Evolutionary conservation across 2,329 filamentous ascomycete genomes (phyloP).

Genomic region (Trichothecium roseum): DNA sequence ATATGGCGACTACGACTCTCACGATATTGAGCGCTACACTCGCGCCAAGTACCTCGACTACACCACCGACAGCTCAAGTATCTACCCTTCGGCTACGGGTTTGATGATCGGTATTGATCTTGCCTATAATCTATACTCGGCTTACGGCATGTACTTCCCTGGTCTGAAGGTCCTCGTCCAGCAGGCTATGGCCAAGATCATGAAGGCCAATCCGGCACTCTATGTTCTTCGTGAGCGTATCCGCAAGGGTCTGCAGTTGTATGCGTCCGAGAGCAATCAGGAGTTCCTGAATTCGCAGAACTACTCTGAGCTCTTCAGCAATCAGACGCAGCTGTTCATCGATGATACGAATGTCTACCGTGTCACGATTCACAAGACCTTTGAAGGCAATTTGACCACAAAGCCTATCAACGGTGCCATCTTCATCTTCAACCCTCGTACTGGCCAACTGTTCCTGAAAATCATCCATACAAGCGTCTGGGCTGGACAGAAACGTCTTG

Average conservation of each 20-base stretch:
- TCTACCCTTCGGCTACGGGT: constrained; percentile 93
- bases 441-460: constrained; percentile 94
- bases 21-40: constrained; percentile 96
- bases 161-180: constrained; percentile 91
- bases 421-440: constrained; percentile 99
- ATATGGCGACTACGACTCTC: constrained; percentile 97
- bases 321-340: constrained; percentile 97
- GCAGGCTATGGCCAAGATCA: constrained; percentile 98
- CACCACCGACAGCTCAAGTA: constrained; percentile 96
- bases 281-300: constrained; percentile 99
- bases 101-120: constrained; percentile 97
- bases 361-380: constrained; percentile 99
- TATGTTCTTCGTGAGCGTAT: constrained; percentile 98
- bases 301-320: constrained; percentile 98
- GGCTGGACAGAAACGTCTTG: constrained; percentile 98
- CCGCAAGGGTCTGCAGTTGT: constrained; percentile 92
- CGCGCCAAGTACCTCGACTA: constrained; percentile 98
- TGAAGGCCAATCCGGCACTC: constrained; percentile 96
- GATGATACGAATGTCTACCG: constrained; percentile 99
- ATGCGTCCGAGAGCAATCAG: constrained; percentile 96
- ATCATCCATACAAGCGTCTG: constrained; percentile 99
- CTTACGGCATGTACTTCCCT: constrained; percentile 97
- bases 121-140: constrained; percentile 96
- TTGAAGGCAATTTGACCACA: constrained; percentile 96
- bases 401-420: constrained; percentile 99